Evolutionary conservation across 495 filamentous ascomycete genomes (phyloP), one percentile per base, ranked within the genome.

Genomic region (Aspergillus sparsus): DNA sequence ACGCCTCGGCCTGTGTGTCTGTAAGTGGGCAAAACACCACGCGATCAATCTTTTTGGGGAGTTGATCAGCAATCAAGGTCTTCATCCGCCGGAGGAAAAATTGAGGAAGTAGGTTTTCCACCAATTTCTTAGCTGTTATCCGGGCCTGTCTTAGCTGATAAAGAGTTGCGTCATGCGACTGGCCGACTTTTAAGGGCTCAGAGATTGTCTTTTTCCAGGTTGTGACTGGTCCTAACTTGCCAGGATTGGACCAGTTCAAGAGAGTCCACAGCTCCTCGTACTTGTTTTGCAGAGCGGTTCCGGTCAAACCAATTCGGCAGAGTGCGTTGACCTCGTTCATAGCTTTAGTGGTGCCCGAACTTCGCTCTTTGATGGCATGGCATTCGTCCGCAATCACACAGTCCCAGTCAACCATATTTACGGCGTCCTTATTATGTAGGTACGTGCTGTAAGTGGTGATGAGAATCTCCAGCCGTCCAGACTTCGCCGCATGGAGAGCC

Each of bases 241-340:
- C 95, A 1, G 94, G 94, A 66, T 96, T 96, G 1, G 92, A 92
- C 94, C 94, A 98, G 73, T 98, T 97, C 11, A 98, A 77, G 4
- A 98, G 79, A 4, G 92, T 94, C 94, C 94, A 98, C 2, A 98
- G 82, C 71, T 98, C 95, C 66, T 97, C 91, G 69, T 98, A 98
- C 63, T 92, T 93, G 70, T 98, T 98, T 61, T 98, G 94, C 15
- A 98, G 97, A 8, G 95, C 95, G 6, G 94, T 98, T 7, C 94
- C 94, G 0, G 95, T 98, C 27, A 98, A 76, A 0, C 94, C 94
- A 57, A 98, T 94, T 21, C 94, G 81, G 66, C 95, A 98, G 27
- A 98, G 83, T 9, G 94, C 84, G 67, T 98, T 98, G 64, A 98
- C 80, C 55, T 91, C 82, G 62, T 95, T 92, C 91, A 98, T 94